Evolutionary conservation across 306 rosid genomes (phyloP).

Genomic region (Rosa persica): DNA sequence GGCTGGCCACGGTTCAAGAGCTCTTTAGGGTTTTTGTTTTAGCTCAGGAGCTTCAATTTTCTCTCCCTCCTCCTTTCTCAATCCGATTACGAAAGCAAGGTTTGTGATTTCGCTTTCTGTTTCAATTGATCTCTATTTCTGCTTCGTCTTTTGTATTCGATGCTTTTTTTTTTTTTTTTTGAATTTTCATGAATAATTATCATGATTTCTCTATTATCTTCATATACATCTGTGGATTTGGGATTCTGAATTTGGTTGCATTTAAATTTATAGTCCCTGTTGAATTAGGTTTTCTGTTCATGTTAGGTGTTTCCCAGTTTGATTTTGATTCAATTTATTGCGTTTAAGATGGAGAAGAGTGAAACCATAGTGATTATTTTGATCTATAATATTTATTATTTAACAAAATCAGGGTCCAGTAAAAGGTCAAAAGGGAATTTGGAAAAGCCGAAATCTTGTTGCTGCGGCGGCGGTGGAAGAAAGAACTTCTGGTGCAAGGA

Average conservation of each 20-base stretch:
- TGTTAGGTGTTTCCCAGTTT: no score
- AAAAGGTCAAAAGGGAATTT: constrained; percentile 1
- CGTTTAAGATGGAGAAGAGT: not conserved
- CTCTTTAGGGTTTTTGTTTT: not conserved
- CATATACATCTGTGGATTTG: not conserved
- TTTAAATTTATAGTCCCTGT: not conserved
- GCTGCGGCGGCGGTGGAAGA: constrained; percentile 40
- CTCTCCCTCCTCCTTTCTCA: not conserved
- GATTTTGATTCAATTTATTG: not conserved
- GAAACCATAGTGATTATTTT: not conserved
- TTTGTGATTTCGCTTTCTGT: not conserved
- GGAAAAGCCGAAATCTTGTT: constrained; percentile 23
- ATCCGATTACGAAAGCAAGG: not conserved
- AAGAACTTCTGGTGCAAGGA: constrained; percentile 32
- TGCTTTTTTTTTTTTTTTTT: not conserved
- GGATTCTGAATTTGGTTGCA: no score
- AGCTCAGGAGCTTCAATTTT: not conserved
- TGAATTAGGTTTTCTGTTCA: not conserved
- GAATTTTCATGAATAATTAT: not conserved
- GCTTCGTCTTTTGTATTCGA: not conserved
- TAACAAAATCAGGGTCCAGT: constrained; percentile 20
- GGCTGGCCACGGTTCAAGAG: not conserved
- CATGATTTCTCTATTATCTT: not conserved
- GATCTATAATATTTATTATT: not conserved
- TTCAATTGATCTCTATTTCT: not conserved